Evolutionary conservation across 768 basidiomycete species (phyloP).

Genomic region (Auricularia heimuer): DNA sequence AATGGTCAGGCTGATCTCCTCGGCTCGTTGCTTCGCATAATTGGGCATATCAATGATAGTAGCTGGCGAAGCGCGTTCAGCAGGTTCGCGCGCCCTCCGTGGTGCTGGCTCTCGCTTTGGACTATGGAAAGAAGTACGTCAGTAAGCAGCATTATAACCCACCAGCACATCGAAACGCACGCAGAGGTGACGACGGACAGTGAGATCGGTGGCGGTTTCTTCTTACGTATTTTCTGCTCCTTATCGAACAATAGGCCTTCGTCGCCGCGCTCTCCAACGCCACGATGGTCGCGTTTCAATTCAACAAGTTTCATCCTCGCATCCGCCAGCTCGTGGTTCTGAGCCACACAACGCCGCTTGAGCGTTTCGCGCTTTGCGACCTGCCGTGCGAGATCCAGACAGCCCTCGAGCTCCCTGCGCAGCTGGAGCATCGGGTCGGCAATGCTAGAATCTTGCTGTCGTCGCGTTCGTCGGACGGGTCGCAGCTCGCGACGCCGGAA

Average conservation of each 20-base stretch:
- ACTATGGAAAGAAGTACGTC: not conserved
- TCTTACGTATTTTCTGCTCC: slow-evolving; percentile 41
- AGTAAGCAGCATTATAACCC: not conserved
- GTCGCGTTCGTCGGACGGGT: slow-evolving; percentile 86
- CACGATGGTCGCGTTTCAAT: slow-evolving; percentile 66
- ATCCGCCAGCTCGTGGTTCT: slow-evolving; percentile 66
- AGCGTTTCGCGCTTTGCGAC: slow-evolving; percentile 63
- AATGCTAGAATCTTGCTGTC: slow-evolving; percentile 69
- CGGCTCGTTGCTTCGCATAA: not conserved
- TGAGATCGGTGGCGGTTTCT: not conserved
- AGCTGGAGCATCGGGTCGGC: slow-evolving; percentile 83
- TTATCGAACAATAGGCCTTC: slow-evolving; percentile 69
- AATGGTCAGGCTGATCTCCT: not conserved
- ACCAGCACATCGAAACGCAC: not conserved
- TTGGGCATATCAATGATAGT: not conserved
- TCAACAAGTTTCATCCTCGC: slow-evolving; percentile 65
- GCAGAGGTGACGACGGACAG: not conserved
- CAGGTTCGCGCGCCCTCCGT: not conserved
- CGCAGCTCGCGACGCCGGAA: slow-evolving; percentile 94
- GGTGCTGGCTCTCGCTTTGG: not conserved
- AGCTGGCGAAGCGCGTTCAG: not conserved
- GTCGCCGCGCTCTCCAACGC: slow-evolving; percentile 51
- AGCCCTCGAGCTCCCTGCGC: slow-evolving; percentile 64
- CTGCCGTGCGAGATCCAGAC: slow-evolving; percentile 61
- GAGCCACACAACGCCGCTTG: slow-evolving; percentile 55